Percentiles rank a stretch among this genome's conserved stretches.
Conservation (phyloP, 345 rosid species). For the Corchorus capsularis region DNA sequence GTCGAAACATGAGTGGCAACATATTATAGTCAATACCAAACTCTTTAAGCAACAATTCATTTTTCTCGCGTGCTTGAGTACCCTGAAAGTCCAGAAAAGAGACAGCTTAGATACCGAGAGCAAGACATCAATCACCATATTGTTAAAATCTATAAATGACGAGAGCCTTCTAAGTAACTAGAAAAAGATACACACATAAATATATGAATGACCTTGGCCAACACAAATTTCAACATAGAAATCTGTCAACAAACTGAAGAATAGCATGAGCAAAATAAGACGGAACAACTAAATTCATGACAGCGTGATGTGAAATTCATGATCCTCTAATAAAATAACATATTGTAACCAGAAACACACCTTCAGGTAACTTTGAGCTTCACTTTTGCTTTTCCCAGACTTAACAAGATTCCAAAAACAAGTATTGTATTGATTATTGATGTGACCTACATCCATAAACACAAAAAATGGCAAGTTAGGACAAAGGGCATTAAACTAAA, state of each 20-base stretch:
- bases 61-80: constrained; percentile 78
- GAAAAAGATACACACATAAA: no score
- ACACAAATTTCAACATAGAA: no score
- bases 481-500: neutral
- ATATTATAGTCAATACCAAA: constrained; percentile 70
- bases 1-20: constrained; percentile 64
- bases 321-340: neutral
- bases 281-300: neutral
- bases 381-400: constrained; percentile 75
- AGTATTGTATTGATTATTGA: constrained; percentile 91
- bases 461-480: neutral
- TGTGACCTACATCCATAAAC: constrained; percentile 62
- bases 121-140: neutral
- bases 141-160: neutral
- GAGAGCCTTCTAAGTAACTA: neutral
- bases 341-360: constrained; percentile 30
- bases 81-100: constrained; percentile 48
- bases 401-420: constrained; percentile 95
- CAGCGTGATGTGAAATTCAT: neutral
- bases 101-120: neutral
- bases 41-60: constrained; percentile 58
- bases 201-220: no score
- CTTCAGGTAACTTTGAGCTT: constrained; percentile 75
- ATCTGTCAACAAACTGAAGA: neutral
- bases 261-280: neutral